Evolutionary conservation across 805 yeast species (phyloP), one percentile per base, ranked within the genome.

Genomic region (Metschnikowia noctiluminum): DNA sequence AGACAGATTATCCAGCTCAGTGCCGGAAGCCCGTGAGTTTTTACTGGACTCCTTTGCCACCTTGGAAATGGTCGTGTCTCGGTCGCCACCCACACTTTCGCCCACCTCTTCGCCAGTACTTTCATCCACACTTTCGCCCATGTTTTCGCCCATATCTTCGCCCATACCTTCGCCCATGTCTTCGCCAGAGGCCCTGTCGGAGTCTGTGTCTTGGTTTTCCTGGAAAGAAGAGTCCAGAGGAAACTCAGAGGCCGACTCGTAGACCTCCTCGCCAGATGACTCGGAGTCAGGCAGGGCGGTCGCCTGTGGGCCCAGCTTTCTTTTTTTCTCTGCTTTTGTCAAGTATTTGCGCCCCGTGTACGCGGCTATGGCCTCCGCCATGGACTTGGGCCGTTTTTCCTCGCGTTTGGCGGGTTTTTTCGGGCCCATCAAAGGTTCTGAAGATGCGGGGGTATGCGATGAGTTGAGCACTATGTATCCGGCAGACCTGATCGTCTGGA

Each of bases 341-440:
- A 78, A 62, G 49, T 78, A 80, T 56, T 72, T 76, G 49, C 78
- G 79, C 28, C 82, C 81, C 1, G 84, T 73, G 59, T 79, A 79
- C 7, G 78, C 74, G 11, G 82, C 81, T 30, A 81, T 77, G 9
- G 84, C 84, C 60, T 78, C 83, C 9, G 82, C 82, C 77, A 78
- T 69, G 15, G 81, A 75, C 56, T 70, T 65, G 39, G 62, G 56
- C 38, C 56, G 55, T 40, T 46, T 50, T 13, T 55, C 56, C 21
- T 51, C 52, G 28, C 42, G 40, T 26, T 32, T 46, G 27, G n/a
- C 16, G n/a, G 9, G 16, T 35, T 40, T 45, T 14, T 43, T 50
- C 28, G 46, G 13, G 13, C 39, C 21, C 49, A 43, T 42, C 10
- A 27, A 12, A 11, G 27, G 37, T 12, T 27, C 34, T 14, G 43